Evolutionary conservation across 768 basidiomycete species (phyloP).

Genomic region (Kwoniella dejecticola): DNA sequence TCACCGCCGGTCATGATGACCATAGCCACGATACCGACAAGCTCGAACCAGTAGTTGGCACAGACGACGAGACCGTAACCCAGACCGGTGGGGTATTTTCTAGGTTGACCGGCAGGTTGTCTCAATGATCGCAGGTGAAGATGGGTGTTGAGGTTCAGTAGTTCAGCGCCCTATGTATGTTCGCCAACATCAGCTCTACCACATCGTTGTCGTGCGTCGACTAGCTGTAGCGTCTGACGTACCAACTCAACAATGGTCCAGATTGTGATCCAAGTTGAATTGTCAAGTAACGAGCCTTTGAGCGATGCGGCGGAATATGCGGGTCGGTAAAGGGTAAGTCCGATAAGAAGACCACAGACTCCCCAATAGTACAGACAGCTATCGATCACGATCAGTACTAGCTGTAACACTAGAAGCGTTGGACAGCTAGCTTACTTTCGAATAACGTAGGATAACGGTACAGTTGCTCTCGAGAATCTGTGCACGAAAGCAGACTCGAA

Average conservation of each 20-base stretch:
- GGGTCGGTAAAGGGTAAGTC: slow-evolving; percentile 78
- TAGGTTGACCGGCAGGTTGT: slow-evolving; percentile 69
- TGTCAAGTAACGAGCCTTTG: slow-evolving; percentile 66
- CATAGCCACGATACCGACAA: slow-evolving; percentile 71
- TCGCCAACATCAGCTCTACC: neutral
- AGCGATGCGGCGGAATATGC: slow-evolving; percentile 70
- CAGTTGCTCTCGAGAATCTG: slow-evolving; percentile 91
- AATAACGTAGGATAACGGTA: slow-evolving; percentile 82
- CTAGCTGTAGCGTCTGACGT: slow-evolving; percentile 53
- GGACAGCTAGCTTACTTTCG: slow-evolving; percentile 68
- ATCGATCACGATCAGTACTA: neutral
- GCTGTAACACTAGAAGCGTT: neutral
- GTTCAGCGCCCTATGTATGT: slow-evolving; percentile 69
- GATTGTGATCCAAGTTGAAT: slow-evolving; percentile 68
- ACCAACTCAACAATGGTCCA: slow-evolving; percentile 75
- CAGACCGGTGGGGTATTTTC: slow-evolving; percentile 88
- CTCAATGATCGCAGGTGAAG: slow-evolving; percentile 79
- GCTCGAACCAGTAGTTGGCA: slow-evolving; percentile 95
- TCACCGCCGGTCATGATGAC: slow-evolving; percentile 73
- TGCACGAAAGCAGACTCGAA: slow-evolving; percentile 91
- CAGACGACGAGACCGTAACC: slow-evolving; percentile 83
- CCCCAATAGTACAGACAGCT: slow-evolving; percentile 91
- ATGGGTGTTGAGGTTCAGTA: slow-evolving; percentile 83
- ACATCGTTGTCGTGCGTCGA: neutral
- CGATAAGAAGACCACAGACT: slow-evolving; percentile 75